Base-by-base conservation (phyloP, 1,284 basidiomycete species). In the Tetrapyrgos nigripes region DNA sequence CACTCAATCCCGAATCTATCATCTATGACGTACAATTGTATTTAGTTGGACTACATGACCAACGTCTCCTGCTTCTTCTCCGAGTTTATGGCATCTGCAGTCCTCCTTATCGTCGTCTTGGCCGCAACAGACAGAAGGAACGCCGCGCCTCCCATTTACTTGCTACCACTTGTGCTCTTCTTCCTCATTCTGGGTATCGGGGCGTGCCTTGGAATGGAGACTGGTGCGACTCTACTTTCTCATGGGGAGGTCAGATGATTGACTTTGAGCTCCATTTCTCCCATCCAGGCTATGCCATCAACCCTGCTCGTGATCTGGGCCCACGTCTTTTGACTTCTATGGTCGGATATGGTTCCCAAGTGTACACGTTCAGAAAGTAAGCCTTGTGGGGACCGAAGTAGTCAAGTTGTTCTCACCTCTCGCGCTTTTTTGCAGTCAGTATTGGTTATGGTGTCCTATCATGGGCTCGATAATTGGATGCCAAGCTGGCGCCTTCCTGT, bases 361-460 rank as follows among this genome's bases (percentile, higher is more conserved):
- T 77, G 1, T 80, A 71, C 64, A 75, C 73, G 5, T 77, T 71
- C 64, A 67, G 76, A 62, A 74, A 71, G 78, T 79, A 55, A 57
- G 73, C 69, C 28, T 50, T 33, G 50, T 37, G 21, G 29, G 19
- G 21, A 37, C 46, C 45, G 48, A 23, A 10, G 14, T 50, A 10
- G 28, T 33, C 43, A 10, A 9, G 19, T 40, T 58, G 40, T 60
- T 28, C 45, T 57, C 21, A 52, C 60, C 40, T 50, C 23, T 47
- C 59, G 10, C 23, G 13, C 2, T 21, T 35, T 64, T 62, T 55
- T 63, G 54, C 43, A 80, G 77, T 65, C 87, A 89, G 61, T 93
- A 92, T 68, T 93, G 89, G 89, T 60, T 91, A 14, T 93, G 91
- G 91, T 87, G 86, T 64, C 84, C 88, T 13, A 62, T 87, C 11